Evolutionary conservation across 1,139 yeast genomes (phyloP).

Genomic region (Zygosaccharomyces pseudobailii): DNA sequence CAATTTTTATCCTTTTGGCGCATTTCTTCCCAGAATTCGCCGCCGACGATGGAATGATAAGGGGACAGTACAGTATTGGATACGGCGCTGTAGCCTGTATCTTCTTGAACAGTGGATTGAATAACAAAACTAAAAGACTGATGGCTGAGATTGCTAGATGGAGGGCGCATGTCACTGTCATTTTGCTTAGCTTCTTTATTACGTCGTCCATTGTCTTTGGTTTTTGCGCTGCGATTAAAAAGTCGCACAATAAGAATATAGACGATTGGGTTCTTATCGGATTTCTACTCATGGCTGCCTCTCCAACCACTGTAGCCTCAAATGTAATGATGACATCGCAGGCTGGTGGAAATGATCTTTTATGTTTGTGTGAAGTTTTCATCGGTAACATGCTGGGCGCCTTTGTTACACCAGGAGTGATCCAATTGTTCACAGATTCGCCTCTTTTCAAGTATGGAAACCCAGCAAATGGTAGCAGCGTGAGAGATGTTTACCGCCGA

Average conservation of each 20-base stretch:
- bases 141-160: slow-evolving; percentile 60
- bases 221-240: slow-evolving; percentile 59
- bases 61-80: slow-evolving; percentile 69
- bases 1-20: slow-evolving; percentile 68
- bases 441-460: slow-evolving; percentile 75
- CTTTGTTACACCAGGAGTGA: slow-evolving; percentile 77
- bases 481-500: slow-evolving; percentile 56
- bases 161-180: slow-evolving; percentile 76
- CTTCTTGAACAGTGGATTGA: slow-evolving; percentile 72
- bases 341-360: slow-evolving; percentile 74
- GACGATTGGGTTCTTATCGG: slow-evolving; percentile 77
- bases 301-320: slow-evolving; percentile 88
- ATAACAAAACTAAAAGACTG: slow-evolving; percentile 63
- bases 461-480: slow-evolving; percentile 56
- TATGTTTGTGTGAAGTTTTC: slow-evolving; percentile 79
- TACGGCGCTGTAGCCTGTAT: slow-evolving; percentile 87
- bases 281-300: slow-evolving; percentile 71
- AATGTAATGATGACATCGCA: slow-evolving; percentile 87
- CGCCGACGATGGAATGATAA: slow-evolving; percentile 71
- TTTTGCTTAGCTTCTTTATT: slow-evolving; percentile 63
- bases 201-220: slow-evolving; percentile 77
- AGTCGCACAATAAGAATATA: slow-evolving; percentile 52
- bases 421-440: slow-evolving; percentile 56
- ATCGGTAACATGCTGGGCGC: slow-evolving; percentile 83
- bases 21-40: slow-evolving; percentile 79